Percentiles rank a stretch among this genome's conserved stretches.
Conservation (phyloP, 1,139 yeast genomes). For the Zhuliangozyma parablackwelliae region DNA sequence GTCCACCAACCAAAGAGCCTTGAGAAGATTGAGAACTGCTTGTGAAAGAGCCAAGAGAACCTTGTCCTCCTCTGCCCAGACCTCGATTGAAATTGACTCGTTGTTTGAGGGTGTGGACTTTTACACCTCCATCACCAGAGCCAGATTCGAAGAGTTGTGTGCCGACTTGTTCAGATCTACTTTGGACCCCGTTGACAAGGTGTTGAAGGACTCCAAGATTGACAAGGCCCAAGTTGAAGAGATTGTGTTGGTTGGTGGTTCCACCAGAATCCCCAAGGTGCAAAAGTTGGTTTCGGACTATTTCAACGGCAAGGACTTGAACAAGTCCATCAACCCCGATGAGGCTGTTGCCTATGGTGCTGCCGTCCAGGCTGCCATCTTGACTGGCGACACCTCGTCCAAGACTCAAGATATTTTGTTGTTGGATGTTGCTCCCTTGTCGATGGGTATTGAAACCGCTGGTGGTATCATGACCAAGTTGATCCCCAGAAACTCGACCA, state of each 20-base stretch:
- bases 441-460: slow-evolving; percentile 92
- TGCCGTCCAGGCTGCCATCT: slow-evolving; percentile 44
- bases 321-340: slow-evolving; percentile 43
- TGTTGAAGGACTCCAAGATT: slow-evolving; percentile 37
- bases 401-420: slow-evolving; percentile 76
- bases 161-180: slow-evolving; percentile 42
- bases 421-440: slow-evolving; percentile 89
- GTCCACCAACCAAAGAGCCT: slow-evolving; percentile 33
- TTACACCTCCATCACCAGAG: slow-evolving; percentile 41
- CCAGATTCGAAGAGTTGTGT: slow-evolving; percentile 43
- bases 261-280: slow-evolving; percentile 43
- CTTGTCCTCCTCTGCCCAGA: slow-evolving; percentile 37
- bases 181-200: slow-evolving; percentile 41
- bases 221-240: slow-evolving; percentile 38
- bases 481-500: slow-evolving; percentile 93
- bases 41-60: slow-evolving; percentile 44
- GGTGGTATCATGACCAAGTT: slow-evolving; percentile 97
- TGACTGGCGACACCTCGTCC: slow-evolving; percentile 83
- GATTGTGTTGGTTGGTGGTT: slow-evolving; percentile 42
- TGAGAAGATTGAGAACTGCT: slow-evolving; percentile 42
- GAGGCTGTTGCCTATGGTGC: slow-evolving; percentile 46
- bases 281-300: slow-evolving; percentile 42
- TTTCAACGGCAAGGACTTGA: slow-evolving; percentile 44
- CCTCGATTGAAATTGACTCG: slow-evolving; percentile 39
- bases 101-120: slow-evolving; percentile 38